phyloP scores from a whole-genome alignment of 2,329 filamentous ascomycete species.

The Ramularia endophylla region DNA sequence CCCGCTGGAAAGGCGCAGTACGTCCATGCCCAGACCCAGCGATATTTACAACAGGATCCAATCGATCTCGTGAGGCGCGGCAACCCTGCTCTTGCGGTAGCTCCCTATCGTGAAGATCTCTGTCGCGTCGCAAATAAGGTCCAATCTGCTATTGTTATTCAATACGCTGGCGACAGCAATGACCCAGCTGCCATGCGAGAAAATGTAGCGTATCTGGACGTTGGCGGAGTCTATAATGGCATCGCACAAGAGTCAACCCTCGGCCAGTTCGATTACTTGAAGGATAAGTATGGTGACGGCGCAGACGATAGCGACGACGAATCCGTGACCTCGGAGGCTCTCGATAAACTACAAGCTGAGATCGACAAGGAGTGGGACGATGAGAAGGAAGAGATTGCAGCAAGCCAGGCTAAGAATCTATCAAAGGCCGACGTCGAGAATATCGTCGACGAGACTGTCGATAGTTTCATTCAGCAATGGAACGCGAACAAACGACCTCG shows the following conservation, averaged over 20 bases:
- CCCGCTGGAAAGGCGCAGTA: slow-evolving; percentile 21
- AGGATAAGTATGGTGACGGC: slow-evolving; percentile 7
- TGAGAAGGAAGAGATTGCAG: slow-evolving; percentile 47
- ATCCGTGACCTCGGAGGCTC: neutral
- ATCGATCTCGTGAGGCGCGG: slow-evolving; percentile 15
- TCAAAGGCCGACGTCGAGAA: slow-evolving; percentile 43
- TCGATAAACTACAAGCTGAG: slow-evolving; percentile 17
- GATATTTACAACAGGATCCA: slow-evolving; percentile 20
- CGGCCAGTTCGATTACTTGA: slow-evolving; percentile 2
- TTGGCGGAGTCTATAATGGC: slow-evolving; percentile 10
- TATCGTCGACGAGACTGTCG: slow-evolving; percentile 51
- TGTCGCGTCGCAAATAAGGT: slow-evolving; percentile 9
- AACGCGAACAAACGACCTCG: slow-evolving; percentile 51
- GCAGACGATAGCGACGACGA: slow-evolving; percentile 28
- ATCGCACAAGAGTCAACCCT: slow-evolving; percentile 1
- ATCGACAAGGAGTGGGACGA: slow-evolving; percentile 29
- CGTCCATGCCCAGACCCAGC: slow-evolving; percentile 24
- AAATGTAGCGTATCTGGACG: slow-evolving; percentile 18
- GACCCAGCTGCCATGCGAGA: slow-evolving; percentile 24
- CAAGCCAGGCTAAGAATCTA: slow-evolving; percentile 15
- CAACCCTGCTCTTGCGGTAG: slow-evolving; percentile 23
- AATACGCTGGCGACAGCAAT: slow-evolving; percentile 7
- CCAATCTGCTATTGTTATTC: slow-evolving; percentile 29
- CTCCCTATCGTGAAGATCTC: slow-evolving; percentile 27
- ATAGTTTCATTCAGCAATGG: slow-evolving; percentile 52